Evolutionary conservation across 768 basidiomycete genomes (phyloP), one percentile per base, ranked within the genome.

Genomic region (Tephrocybe sp.): DNA sequence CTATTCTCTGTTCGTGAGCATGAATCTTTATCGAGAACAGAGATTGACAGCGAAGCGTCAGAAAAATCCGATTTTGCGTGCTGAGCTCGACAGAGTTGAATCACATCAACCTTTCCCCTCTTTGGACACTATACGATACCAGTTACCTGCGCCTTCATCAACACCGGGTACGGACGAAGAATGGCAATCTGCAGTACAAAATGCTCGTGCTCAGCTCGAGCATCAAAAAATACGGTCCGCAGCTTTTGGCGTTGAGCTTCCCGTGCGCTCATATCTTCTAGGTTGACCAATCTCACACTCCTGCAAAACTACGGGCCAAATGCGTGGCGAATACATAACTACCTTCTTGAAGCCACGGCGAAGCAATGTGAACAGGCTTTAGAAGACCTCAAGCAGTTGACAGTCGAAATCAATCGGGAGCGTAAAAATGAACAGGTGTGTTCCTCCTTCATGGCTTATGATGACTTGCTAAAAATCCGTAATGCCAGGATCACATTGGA

Each of bases 311-410:
- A 95, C 61, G 95, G 90, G 3, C 71, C 86, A 15, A 97, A 98
- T 71, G 87, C 89, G 11, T 95, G 91, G 88, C 81, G 88, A 53
- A 83, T 94, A 66, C 84, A 91, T 62, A 98, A 97, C 66, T 93
- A 92, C 61, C 74, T 89, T 25, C 70, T 94, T 19, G 92, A 95
- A 64, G 77, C 82, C 21, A 82, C 86, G 27, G 82, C 85, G 7
- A 85, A 84, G 58, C 79, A 82, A 50, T 71, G 81, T 7, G 91
- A 93, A 65, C 76, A 74, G 54, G 72, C 82, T 9, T 65, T 89
- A n/a, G 92, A 91, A 59, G 82, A 87, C 55, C 57, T 94, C 51
- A 86, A 85, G 64, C 78, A 91, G 61, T 64, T 84, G 42, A 90
- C 89, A 0, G 84, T 88, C 0, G 89, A 89, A 49, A 75, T 98